Base-by-base conservation (phyloP, 169 alveolate species). In the Haemoproteus tartakovskyi region DNA sequence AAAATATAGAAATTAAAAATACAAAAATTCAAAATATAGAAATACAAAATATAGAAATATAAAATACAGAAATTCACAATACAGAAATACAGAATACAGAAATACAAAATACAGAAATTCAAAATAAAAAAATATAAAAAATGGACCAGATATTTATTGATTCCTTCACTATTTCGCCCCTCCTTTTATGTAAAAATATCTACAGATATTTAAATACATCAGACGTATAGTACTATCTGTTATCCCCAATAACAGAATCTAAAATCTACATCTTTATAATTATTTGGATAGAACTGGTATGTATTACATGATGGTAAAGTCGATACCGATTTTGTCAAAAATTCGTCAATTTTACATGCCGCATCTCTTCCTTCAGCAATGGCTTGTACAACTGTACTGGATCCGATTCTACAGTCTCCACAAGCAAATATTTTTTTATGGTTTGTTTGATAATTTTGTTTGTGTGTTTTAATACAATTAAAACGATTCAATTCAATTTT, bases 391-490 rank as follows among this genome's bases (percentile, higher is more conserved):
- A 87, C 89, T 19, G 85, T 63, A 5, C 87, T 79, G 26, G 85
- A 86, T 19, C 92, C 92, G 3, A 87, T 78, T 30, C 90, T 50
- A 52, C 92, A 87, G 51, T 87, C 92, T 3, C 92, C 92, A 11
- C 90, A 87, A 16, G 89, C 90, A 46, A 80, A 87, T 52, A 87
- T 74, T 16, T 74, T 54, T 37, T 74, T 74, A 22, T 57, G 30
- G 38, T 56, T 46, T 4, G 84, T 74, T 60, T 74, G 84, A 57
- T 79, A 79, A 29, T 40, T 79, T 24, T 54, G 57, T 5, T 56
- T 30, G 14, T 59, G 30, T 24, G 86, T 79, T 50, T 62, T 79
- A 30, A 63, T 79, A 11, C 80, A 79, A 52, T 79, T 79, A 45
- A 45, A 52, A 54, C 60, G 43, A 18, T 64, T 50, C 4, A 74